Evolutionary conservation across 2,329 filamentous ascomycete species (phyloP), one percentile per base, ranked within the genome.

Genomic region (Neodidymelliopsis sp.): DNA sequence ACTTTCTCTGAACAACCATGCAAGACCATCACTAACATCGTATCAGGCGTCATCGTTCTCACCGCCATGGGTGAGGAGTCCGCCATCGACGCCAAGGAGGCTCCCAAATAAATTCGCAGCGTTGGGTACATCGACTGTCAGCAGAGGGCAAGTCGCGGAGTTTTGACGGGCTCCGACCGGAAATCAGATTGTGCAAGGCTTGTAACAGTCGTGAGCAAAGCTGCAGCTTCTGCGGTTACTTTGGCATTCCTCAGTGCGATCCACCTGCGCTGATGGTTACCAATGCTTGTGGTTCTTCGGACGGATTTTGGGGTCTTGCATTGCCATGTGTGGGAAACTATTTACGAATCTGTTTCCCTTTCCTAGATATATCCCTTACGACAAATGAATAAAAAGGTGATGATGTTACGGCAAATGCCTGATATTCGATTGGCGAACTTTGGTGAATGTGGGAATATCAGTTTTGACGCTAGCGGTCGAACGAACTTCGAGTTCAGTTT

Each of bases 11-110:
- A 3, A 40, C 13, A 7, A 6, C 2, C 5, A 18, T 16, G 6
- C 8, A n/a, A 15, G 22, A 47, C 16, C 7, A 4, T 22, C 38
- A 38, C 63, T 70, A 48, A 72, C 46, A 18, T n/a, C n/a, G 33
- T 15, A 30, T 1, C 59, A 96, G 91, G 91, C 79, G 88, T 97
- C 70, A 88, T 93, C 69, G 86, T 99, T 75, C 89, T 96, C 74
- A 90, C 90, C 70, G 86, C 94, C 75, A 99, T 99, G 94, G 90
- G 90, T 74, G 93, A 99, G 81, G 90, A 97, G 84, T 80, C 84
- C 69, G 89, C 87, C 72, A 88, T 97, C 75, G 92, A 97, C 75
- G 89, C 87, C 79, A 97, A 97, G 87, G 92, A 97, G 81, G 90
- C 90, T 77, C 86, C 89, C 76, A 77, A 70, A 66, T 71, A 71